Conservation (phyloP, 1,284 basidiomycete genomes). For the Paramarasmius palmivorus region DNA sequence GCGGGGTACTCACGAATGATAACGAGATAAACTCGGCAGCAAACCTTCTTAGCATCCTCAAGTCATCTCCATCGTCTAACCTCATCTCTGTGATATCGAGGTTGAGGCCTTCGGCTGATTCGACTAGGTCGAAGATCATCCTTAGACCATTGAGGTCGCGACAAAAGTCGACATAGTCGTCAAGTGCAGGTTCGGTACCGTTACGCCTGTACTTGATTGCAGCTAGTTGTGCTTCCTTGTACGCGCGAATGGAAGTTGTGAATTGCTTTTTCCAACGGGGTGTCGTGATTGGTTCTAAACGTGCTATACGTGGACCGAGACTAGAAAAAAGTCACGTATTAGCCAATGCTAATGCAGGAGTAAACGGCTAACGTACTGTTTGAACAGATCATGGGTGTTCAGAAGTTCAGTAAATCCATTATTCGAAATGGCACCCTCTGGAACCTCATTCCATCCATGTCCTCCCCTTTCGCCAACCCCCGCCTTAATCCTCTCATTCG, state of each 20-base stretch:
- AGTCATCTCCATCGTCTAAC: conserved; percentile 26
- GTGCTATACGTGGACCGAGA: conserved; percentile 20
- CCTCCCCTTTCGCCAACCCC: conserved; percentile 16
- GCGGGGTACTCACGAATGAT: conserved; percentile 41
- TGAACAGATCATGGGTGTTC: conserved; percentile 21
- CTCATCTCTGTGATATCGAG: conserved; percentile 25
- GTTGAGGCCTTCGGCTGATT: conserved; percentile 49
- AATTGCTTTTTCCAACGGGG: conserved; percentile 31
- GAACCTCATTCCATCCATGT: conserved; percentile 14
- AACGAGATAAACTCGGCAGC: conserved; percentile 48
- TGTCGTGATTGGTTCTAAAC: conserved; percentile 6
- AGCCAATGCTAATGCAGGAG: not conserved
- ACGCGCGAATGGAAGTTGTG: conserved; percentile 32
- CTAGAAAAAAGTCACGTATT: conserved; percentile 7
- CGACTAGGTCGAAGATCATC: conserved; percentile 54
- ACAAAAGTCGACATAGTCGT: conserved; percentile 45
- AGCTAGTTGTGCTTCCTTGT: conserved; percentile 27
- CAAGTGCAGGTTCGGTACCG: conserved; percentile 36
- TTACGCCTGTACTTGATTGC: conserved; percentile 19
- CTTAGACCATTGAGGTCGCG: conserved; percentile 49
- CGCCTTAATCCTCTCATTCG: conserved; percentile 26
- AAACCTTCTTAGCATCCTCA: conserved; percentile 35
- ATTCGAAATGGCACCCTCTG: not conserved
- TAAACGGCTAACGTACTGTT: conserved; percentile 21
- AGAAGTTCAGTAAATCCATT: conserved; percentile 15